These are phyloP conservation scores for Neospora caninum DNA, from an alignment of 169 alveolate genomes.

Conservation along the genomic window DNA sequence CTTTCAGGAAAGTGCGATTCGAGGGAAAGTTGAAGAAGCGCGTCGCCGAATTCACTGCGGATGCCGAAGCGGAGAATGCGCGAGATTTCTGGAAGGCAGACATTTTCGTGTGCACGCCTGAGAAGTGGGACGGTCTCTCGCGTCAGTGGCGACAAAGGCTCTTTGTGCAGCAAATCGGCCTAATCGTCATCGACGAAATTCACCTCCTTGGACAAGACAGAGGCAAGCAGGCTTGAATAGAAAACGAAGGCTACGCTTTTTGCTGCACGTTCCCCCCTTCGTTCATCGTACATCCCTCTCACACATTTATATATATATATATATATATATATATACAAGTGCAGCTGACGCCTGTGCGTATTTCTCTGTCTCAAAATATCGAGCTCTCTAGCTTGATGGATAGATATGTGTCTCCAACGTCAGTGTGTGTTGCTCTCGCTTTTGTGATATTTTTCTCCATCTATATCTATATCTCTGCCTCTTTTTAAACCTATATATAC, in stretches of 20 bases:
- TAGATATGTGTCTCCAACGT: too few species aligned
- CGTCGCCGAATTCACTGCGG: neutral
- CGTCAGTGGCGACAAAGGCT: constrained; percentile 97
- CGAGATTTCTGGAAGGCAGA: constrained; percentile 82
- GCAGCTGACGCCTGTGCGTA: too few species aligned
- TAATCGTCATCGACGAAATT: constrained; percentile 98
- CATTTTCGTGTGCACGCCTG: constrained; percentile 98
- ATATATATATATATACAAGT: neutral
- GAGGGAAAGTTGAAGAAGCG: constrained; percentile 24
- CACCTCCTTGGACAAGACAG: constrained; percentile 96
- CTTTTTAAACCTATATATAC: neutral
- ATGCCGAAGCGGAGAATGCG: constrained; percentile 64
- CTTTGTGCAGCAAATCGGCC: constrained; percentile 92
- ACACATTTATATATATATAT: neutral
- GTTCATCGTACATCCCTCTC: too few species aligned
- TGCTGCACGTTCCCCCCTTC: neutral
- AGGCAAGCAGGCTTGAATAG: neutral
- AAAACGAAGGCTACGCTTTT: neutral
- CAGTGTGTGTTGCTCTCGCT: neutral
- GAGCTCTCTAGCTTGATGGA: too few species aligned
- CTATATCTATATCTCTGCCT: neutral
- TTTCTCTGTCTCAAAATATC: too few species aligned
- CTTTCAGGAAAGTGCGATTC: constrained; percentile 77
- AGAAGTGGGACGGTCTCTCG: constrained; percentile 99
- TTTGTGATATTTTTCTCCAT: neutral